Evolutionary conservation across 176 grass and related monocot species (phyloP), one percentile per base, ranked within the genome.

Genomic region (Musa schizocarpa): DNA sequence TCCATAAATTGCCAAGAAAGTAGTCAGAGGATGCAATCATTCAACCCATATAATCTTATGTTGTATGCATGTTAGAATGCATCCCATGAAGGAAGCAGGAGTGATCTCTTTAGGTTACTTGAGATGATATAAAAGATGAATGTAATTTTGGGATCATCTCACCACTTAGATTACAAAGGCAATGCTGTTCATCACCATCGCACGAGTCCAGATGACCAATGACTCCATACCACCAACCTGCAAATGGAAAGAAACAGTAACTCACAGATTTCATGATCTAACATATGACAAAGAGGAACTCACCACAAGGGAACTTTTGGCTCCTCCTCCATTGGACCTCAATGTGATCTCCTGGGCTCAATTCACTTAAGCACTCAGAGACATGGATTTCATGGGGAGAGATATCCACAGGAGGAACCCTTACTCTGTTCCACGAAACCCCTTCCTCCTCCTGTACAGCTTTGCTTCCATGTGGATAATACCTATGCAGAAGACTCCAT

Each of bases 201-300:
- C 92, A 96, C 0, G 82, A 53, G 78, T 84, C 83, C 16, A 88
- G 79, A 85, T 96, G 92, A 78, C 89, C 92, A 72, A 88, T 85
- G 78, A 90, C 76, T 34, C 92, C 92, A 71, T 96, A 96, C 92
- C 92, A 96, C 92, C 92, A 96, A 52, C 92, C 92, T 96, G 81
- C 51, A 27, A 77, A 54, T 63, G 34, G 34, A 43, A 43, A 43
- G 34, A 43, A 43, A 5, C 34, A 5, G 34, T 34, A 6, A 43
- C 34, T 43, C 81, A 69, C 50, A 43, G 65, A 58, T 24, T 21
- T 34, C 17, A 23, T 71, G 19, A 71, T 75, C 75, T 72, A 16
- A 55, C 3, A 24, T 64, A 53, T 17, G 26, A 27, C 26, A 27
- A 27, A 13, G 9, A 12, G 17, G 43, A 34, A 25, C 70, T 5